phyloP scores from a whole-genome alignment of 2,329 filamentous ascomycete species.

The Fusarium sp. region DNA sequence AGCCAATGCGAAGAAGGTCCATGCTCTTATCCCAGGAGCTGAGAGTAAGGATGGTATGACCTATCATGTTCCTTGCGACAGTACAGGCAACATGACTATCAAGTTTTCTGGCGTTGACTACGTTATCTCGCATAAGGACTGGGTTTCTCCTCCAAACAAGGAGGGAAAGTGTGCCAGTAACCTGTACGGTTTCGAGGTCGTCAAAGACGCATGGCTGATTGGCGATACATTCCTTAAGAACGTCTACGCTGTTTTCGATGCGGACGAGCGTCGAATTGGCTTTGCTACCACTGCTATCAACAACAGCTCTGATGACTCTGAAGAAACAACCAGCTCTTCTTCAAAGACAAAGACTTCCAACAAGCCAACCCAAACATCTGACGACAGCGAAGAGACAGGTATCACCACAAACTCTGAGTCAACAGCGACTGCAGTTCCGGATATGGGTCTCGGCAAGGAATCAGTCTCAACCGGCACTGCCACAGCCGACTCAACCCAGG shows the following conservation, averaged over 20 bases:
- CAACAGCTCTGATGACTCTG: constrained; percentile 6
- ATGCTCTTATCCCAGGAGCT: constrained; percentile 73
- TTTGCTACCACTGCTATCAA: constrained; percentile 39
- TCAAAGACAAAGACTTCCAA: constrained; percentile 21
- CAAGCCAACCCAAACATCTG: constrained; percentile 30
- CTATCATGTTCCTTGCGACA: constrained; percentile 79
- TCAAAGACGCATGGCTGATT: constrained; percentile 77
- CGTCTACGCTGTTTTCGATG: constrained; percentile 87
- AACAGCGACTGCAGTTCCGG: constrained; percentile 27
- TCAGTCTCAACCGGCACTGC: constrained; percentile 39
- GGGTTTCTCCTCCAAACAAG: constrained; percentile 63
- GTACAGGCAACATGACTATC: constrained; percentile 68
- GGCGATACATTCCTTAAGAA: constrained; percentile 91
- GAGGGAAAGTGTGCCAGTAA: constrained; percentile 73
- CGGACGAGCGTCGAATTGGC: constrained; percentile 71
- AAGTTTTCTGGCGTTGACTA: constrained; percentile 76
- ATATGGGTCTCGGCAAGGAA: constrained; percentile 43
- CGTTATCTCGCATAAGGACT: constrained; percentile 75
- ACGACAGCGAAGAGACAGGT: constrained; percentile 22
- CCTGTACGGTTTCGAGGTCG: constrained; percentile 77
- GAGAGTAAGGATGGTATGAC: constrained; percentile 67
- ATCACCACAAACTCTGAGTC: constrained; percentile 28
- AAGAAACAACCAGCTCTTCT: constrained; percentile 13
- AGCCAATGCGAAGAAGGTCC: constrained; percentile 73
- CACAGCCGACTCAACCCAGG: constrained; percentile 27